Evolutionary conservation across 345 rosid genomes (phyloP).

Genomic region (Diplotaxis tenuifolia): DNA sequence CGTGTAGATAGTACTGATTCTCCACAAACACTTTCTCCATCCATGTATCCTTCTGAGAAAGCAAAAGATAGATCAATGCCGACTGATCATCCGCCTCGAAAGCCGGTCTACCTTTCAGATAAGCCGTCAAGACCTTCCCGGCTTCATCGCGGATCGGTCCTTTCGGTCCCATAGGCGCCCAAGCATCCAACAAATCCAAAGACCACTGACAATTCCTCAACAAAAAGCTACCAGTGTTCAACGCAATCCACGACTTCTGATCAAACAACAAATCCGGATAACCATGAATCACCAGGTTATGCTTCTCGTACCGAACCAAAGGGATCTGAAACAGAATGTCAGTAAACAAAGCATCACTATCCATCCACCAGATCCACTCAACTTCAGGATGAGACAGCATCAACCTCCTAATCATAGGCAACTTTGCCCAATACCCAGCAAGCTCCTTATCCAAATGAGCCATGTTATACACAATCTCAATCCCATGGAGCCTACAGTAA

Average conservation of each 20-base stretch:
- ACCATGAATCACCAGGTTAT: background rate
- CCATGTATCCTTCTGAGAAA: background rate
- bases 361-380: conserved; percentile 1
- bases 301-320: background rate
- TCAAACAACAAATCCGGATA: background rate
- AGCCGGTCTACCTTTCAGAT: background rate
- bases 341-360: background rate
- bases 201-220: background rate
- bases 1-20: background rate
- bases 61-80: background rate
- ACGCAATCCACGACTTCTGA: background rate
- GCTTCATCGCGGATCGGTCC: background rate
- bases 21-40: background rate
- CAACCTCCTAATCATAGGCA: background rate
- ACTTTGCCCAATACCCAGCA: background rate
- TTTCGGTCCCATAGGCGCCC: background rate
- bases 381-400: background rate
- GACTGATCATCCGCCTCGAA: conserved; percentile 1
- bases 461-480: background rate
- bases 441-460: background rate
- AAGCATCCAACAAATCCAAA: background rate
- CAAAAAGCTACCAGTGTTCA: background rate
- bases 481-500: background rate
- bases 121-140: background rate
- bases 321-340: background rate